Percentiles rank a stretch among this genome's conserved stretches.
Evolutionary conservation across 768 basidiomycete genomes (phyloP).

Genomic region (Mycena pura): DNA sequence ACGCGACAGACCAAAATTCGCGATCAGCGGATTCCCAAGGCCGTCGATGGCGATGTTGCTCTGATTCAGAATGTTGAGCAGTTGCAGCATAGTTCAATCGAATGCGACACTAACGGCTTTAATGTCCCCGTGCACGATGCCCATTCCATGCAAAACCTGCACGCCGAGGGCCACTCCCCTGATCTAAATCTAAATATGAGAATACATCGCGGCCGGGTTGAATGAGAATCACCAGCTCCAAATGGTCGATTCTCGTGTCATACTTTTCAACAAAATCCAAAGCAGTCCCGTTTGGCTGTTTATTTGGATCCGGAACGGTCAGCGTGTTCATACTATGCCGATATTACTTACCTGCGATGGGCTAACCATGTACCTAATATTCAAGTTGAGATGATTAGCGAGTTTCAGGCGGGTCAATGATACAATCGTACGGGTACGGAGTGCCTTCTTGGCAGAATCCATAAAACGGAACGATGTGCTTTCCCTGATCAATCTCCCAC

Average conservation of each 20-base stretch:
- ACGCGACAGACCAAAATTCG: slow-evolving; percentile 65
- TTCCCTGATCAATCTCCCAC: slow-evolving; percentile 59
- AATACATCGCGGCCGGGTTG: not conserved
- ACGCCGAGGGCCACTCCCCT: slow-evolving; percentile 53
- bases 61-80: slow-evolving; percentile 37
- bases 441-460: slow-evolving; percentile 63
- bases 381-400: no score
- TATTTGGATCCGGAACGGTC: not conserved
- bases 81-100: no score
- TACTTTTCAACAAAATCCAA: slow-evolving; percentile 52
- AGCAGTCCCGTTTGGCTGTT: slow-evolving; percentile 50
- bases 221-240: slow-evolving; percentile 41
- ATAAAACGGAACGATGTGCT: slow-evolving; percentile 62
- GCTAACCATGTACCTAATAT: slow-evolving; percentile 64
- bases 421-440: slow-evolving; percentile 67
- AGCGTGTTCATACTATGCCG: not conserved
- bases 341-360: slow-evolving; percentile 57
- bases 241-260: slow-evolving; percentile 48
- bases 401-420: no score
- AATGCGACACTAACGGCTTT: slow-evolving; percentile 56
- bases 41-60: slow-evolving; percentile 55
- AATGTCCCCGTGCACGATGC: slow-evolving; percentile 60
- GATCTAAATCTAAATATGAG: slow-evolving; percentile 40
- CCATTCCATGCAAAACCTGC: slow-evolving; percentile 55
- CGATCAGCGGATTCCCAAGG: slow-evolving; percentile 53